A percentile compares a stretch with the other conserved stretches of the same genome.
These are phyloP conservation scores for Coffea humblotiana DNA, from an alignment of 305 asterid genomes.

Conservation along the genomic window DNA sequence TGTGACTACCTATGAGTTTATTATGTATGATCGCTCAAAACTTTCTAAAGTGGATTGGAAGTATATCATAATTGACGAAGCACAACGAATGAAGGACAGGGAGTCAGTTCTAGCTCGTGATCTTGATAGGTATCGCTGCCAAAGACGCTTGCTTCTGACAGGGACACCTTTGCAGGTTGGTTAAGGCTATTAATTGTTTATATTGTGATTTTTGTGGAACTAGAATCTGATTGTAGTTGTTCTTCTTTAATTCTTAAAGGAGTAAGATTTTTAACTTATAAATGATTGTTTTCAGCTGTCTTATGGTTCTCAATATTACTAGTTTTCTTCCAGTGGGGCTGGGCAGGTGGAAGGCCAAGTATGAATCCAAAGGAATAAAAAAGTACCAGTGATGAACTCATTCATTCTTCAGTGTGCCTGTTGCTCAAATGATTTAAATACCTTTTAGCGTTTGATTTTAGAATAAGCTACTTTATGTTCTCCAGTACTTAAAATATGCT, in stretches of 20 bases:
- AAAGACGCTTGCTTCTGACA: conserved; percentile 98
- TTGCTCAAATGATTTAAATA: too few species aligned
- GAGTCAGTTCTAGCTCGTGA: conserved; percentile 99
- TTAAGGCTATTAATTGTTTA: neutral
- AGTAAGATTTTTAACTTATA: neutral
- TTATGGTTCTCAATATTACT: neutral
- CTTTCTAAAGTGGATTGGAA: conserved; percentile 95
- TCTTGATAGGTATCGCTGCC: conserved; percentile 99
- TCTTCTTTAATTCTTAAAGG: neutral
- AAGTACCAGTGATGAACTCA: neutral
- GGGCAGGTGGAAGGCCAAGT: neutral
- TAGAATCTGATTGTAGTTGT: neutral
- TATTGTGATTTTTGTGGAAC: conserved; percentile 5
- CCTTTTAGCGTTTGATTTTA: too few species aligned
- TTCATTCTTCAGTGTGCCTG: neutral
- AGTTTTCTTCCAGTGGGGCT: neutral
- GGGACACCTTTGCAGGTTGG: conserved; percentile 99
- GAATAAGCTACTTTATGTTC: too few species aligned
- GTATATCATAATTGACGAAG: conserved; percentile 98
- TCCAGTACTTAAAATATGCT: too few species aligned
- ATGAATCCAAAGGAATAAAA: neutral
- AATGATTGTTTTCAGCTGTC: neutral
- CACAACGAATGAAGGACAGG: conserved; percentile 99
- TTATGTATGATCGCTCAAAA: conserved; percentile 92
- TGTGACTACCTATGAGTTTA: conserved; percentile 90